Base-by-base conservation (phyloP, 192 early-diverging fungal species). In the Backusella westeae region DNA sequence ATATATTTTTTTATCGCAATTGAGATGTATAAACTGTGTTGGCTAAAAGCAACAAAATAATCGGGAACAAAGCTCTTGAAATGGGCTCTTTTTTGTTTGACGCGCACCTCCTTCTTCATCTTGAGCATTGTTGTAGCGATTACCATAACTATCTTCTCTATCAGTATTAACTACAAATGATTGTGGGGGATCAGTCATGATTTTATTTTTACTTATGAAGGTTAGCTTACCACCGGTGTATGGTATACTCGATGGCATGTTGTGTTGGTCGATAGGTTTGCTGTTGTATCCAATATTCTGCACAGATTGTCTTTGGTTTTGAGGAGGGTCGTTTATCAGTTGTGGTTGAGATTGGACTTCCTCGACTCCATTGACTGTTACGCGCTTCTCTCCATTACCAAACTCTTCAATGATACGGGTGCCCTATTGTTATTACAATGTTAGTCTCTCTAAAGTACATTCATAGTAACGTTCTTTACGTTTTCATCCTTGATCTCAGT, bases 341-440 rank as follows among this genome's bases (percentile, higher is more conserved):
- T 19, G 9, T 39, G 67, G 8, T 5, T 39, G 67, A 10, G 19
- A 0, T 23, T 69, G 34, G 3, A 69, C 19, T 36, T 69, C 34
- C 21, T 75, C 74, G 1, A 68, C 66, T 12, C 74, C 74, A 52
- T 75, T 75, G 5, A 75, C 41, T 1, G 46, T 35, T 4, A 68
- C 65, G 3, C 74, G 66, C 12, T 75, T 66, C 46, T 49, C 41
- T 15, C 74, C 74, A 67, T 75, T 49, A 35, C 74, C 74, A 23
- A 68, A 75, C 14, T 75, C 75, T 53, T 75, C 75, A 75, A 53
- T 36, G 0, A 68, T 39, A n/a, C 46, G 38, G 19, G 42, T 38
- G 12, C 75, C 75, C n/a, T 75, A 21, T 21, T 44, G 23, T 68
- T 32, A 19, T 12, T 4, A 2, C 32, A 34, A n/a, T 8, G 7